Percentiles rank a stretch among this genome's conserved stretches.
These are phyloP conservation scores for Hibiscus syriacus DNA, from an alignment of 345 rosid genomes.

Conservation along the genomic window DNA sequence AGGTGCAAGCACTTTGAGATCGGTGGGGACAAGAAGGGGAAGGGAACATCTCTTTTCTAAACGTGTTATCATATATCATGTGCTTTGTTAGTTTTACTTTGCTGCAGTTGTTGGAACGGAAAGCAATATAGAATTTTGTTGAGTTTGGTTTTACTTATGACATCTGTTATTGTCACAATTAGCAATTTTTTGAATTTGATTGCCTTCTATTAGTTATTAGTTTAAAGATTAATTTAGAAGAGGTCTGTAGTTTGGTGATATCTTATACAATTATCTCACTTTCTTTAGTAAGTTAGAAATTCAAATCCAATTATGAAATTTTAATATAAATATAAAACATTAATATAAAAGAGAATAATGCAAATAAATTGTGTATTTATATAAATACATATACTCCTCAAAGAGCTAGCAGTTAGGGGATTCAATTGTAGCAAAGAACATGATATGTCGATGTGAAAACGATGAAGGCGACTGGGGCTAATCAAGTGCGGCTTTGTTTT, in stretches of 20 bases:
- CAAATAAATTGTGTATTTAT: too few species aligned
- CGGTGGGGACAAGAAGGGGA: constrained; percentile 75
- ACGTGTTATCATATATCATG: background rate
- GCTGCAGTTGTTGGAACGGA: background rate
- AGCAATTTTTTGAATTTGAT: background rate
- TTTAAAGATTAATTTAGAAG: too few species aligned
- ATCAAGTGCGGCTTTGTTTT: constrained; percentile 72
- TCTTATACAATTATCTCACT: too few species aligned
- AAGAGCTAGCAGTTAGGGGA: background rate
- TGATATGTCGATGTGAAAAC: background rate
- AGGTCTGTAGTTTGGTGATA: too few species aligned
- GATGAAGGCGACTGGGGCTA: constrained; percentile 12
- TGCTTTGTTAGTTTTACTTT: background rate
- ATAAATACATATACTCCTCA: too few species aligned
- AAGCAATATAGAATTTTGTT: background rate
- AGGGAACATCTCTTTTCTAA: constrained; percentile 67
- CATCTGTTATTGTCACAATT: background rate
- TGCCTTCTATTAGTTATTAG: too few species aligned
- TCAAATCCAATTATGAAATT: too few species aligned
- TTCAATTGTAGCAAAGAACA: background rate
- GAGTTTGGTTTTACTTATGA: background rate
- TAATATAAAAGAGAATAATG: too few species aligned
- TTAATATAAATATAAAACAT: too few species aligned
- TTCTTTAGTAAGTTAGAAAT: too few species aligned
- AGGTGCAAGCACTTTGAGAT: constrained; percentile 78